Evolutionary conservation across 2,329 filamentous ascomycete genomes (phyloP), one percentile per base, ranked within the genome.

Genomic region (Chaetomiaceae sp.): DNA sequence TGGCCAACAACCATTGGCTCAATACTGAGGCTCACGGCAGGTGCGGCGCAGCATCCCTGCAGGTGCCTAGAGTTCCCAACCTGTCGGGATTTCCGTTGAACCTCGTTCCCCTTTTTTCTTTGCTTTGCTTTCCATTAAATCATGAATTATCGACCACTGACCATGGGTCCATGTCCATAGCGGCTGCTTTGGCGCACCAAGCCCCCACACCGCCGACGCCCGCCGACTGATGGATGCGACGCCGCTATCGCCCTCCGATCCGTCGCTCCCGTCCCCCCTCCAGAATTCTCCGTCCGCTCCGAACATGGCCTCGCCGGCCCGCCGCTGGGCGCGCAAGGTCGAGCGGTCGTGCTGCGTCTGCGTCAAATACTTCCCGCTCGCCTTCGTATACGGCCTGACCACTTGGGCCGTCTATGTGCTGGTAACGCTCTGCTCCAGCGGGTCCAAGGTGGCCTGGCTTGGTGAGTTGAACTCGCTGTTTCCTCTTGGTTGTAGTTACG

Each of bases 401-500:
- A 85, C 85, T 10, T 98, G 93, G 93, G 90, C 88, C 2, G 79
- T 85, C n/a, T 96, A 86, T 76, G 89, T 95, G 8, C 78, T 90
- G 58, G 76, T 86, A 38, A 82, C 74, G 47, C 86, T 95, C 49
- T 86, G 87, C 42, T 73, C 76, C 22, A 69, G 68, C 42, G 69
- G 74, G 17, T 67, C 70, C 6, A 72, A 73, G 48, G 75, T 70
- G 40, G 62, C 64, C 14, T 81, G 77, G 76, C 72, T 78, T 59
- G 79, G 80, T 82, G 68, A 38, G 72, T 50, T 19, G 29, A 30
- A 26, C 36, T 27, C 60, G 35, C 11, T 11, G 33, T 15, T 20
- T 12, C 29, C 34, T 17, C 10, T 4, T 17, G 19, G n/a, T 17
- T 12, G n/a, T n/a, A n/a, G n/a, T 19, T 24, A 18, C 12, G 15